Evolutionary conservation across 176 grass and related monocot species (phyloP), one percentile per base, ranked within the genome.

Genomic region (Phoenix roebelenii): DNA sequence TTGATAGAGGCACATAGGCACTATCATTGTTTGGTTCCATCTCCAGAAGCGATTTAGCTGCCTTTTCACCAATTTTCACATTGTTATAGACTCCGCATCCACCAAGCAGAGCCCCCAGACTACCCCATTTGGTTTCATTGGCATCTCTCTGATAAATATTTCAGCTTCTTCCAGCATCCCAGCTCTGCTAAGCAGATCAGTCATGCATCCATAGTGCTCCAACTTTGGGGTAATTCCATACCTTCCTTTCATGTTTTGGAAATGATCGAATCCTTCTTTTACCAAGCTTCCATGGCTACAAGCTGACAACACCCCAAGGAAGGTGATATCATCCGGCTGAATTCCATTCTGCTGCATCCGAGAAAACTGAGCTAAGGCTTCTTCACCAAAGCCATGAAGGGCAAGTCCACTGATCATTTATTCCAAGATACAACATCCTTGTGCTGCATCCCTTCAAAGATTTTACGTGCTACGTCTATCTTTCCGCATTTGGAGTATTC

Each of bases 201-300:
- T 35, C 61, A 50, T 64, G 61, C 61, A 64, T 4, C 61, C 61
- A 64, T 49, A 25, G 44, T 64, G 39, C 18, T 64, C 61, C 44
- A 64, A 50, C 20, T 50, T 64, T 12, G 61, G 35, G 7, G 19
- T 49, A 18, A 24, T 16, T 24, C 35, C 18, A 0, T 23, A 50
- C 18, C 14, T n/a, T 44, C 35, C 44, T 64, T 19, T 4, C 61
- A 51, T 64, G 18, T 23, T 17, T 50, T 17, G 18, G 12, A 64
- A 64, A 15, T 25, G 44, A 16, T 19, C 49, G 1, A 17, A 50
- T 10, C 20, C 44, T 64, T 51, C 44, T 24, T 64, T 19, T 10
- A 64, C 35, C 44, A 64, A 25, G 5, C 61, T 39, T 15, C 35
- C 30, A 12, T 50, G 61, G n/a, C 35, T 64, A 16, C 39, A 64